Evolutionary conservation across 2,329 filamentous ascomycete species (phyloP).

Genomic region (Trichoderma harzianum): DNA sequence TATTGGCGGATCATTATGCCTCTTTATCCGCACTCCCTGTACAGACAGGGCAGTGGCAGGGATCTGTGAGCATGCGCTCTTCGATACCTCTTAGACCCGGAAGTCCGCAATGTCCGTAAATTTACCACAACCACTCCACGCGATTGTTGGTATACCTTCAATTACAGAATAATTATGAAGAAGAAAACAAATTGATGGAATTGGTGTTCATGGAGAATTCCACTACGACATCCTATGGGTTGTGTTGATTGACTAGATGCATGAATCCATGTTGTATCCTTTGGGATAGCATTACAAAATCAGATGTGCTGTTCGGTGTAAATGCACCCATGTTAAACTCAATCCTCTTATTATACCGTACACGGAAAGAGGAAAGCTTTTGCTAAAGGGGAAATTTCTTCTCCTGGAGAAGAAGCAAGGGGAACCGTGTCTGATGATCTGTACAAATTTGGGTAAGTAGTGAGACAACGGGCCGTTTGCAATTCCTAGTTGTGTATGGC

Average conservation of each 20-base stretch:
- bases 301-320: neutral
- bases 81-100: neutral
- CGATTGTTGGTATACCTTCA: neutral
- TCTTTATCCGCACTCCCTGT: neutral
- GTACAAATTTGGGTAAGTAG: neutral
- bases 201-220: neutral
- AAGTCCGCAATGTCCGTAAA: neutral
- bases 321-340: neutral
- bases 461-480: neutral
- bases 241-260: neutral
- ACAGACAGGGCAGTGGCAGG: neutral
- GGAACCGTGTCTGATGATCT: neutral
- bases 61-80: neutral
- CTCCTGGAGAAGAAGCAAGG: neutral
- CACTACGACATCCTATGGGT: neutral
- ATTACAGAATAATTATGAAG: neutral
- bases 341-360: neutral
- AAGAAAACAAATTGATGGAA: neutral
- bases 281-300: neutral
- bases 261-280: neutral
- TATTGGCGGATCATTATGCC: neutral
- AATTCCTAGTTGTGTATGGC: neutral
- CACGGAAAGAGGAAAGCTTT: neutral
- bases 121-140: neutral
- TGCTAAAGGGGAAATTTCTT: neutral